Evolutionary conservation across 805 yeast genomes (phyloP).

Genomic region (Brettanomyces nanus): DNA sequence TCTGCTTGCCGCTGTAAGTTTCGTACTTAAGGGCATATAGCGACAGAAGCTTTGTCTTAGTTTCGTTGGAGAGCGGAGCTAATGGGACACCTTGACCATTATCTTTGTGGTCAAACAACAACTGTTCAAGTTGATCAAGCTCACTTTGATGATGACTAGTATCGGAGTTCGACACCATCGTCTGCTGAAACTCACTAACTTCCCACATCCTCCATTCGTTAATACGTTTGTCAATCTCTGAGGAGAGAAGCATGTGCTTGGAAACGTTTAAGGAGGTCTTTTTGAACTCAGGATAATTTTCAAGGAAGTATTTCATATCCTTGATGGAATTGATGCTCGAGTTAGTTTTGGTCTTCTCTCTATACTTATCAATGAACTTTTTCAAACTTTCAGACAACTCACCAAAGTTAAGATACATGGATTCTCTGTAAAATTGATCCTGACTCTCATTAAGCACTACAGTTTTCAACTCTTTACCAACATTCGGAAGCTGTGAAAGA

Average conservation of each 20-base stretch:
- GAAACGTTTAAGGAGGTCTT: conserved; percentile 81
- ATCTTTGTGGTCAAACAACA: conserved; percentile 33
- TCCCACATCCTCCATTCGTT: conserved; percentile 64
- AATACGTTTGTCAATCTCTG: conserved; percentile 76
- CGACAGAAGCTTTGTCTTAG: conserved; percentile 65
- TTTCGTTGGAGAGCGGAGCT: conserved; percentile 36
- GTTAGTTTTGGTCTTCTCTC: conserved; percentile 66
- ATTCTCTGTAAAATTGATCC: conserved; percentile 70
- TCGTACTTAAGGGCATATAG: conserved; percentile 72
- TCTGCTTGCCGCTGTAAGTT: conserved; percentile 36
- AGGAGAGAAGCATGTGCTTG: conserved; percentile 84
- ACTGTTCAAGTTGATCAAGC: conserved; percentile 42
- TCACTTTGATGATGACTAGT: conserved; percentile 39
- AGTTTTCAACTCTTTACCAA: conserved; percentile 50
- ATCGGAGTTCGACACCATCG: conserved; percentile 56
- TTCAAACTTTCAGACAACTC: conserved; percentile 87
- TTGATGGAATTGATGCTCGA: conserved; percentile 68
- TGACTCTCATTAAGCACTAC: conserved; percentile 60
- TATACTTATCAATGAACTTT: conserved; percentile 75
- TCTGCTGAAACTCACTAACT: conserved; percentile 85
- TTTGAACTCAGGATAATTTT: conserved; percentile 89
- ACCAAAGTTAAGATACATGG: conserved; percentile 89
- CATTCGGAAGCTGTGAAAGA: conserved; percentile 45
- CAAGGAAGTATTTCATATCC: conserved; percentile 86
- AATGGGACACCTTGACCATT: conserved; percentile 13